Conservation (phyloP, 1,284 basidiomycete genomes). For the Trichosporon sp. region DNA sequence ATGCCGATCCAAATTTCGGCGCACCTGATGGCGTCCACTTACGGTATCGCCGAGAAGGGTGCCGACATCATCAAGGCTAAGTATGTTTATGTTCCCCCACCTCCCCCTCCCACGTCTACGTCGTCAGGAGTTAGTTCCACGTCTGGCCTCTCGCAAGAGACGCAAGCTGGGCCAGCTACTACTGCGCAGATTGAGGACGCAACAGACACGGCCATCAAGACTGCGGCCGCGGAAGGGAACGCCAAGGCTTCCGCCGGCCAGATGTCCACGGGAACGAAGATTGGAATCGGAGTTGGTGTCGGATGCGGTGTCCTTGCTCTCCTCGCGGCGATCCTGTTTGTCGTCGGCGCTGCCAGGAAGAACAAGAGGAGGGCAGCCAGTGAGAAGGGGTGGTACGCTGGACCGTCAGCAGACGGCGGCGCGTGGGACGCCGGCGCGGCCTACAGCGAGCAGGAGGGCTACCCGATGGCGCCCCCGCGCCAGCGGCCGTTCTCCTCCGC, state of each 20-base stretch:
- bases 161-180: neutral
- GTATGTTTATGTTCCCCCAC: constrained; percentile 7
- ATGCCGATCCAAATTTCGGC: constrained; percentile 50
- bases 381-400: constrained; percentile 33
- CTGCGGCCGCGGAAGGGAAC: neutral
- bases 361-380: constrained; percentile 26
- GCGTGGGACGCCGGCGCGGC: constrained; percentile 28
- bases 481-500: constrained; percentile 24
- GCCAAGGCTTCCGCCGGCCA: neutral
- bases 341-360: constrained; percentile 27
- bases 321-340: constrained; percentile 34
- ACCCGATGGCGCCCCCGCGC: constrained; percentile 25
- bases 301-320: constrained; percentile 35
- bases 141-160: neutral
- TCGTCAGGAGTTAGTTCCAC: neutral
- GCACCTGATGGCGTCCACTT: constrained; percentile 54
- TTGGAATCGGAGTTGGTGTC: constrained; percentile 41
- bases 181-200: constrained; percentile 30
- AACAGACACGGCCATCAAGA: constrained; percentile 26
- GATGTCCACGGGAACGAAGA: constrained; percentile 24
- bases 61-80: constrained; percentile 57
- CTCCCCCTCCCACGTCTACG: constrained; percentile 8
- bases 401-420: constrained; percentile 14
- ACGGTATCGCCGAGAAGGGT: constrained; percentile 66
- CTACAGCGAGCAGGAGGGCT: constrained; percentile 30